phyloP scores from a whole-genome alignment of 2,329 filamentous ascomycete genomes.

The Seiridium cupressi region DNA sequence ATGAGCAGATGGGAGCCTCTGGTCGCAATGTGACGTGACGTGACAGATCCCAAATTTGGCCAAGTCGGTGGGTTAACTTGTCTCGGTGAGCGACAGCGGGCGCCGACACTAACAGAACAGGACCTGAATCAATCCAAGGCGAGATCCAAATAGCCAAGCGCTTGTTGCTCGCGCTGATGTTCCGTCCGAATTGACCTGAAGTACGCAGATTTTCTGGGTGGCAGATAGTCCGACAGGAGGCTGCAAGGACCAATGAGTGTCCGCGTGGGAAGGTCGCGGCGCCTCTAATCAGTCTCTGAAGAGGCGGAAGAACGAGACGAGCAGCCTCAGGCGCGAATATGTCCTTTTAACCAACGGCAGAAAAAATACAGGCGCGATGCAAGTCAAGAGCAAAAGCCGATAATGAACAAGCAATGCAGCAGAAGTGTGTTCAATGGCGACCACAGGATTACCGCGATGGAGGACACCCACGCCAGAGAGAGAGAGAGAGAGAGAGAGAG shows the following conservation, averaged over 20 bases:
- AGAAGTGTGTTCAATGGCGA: background rate
- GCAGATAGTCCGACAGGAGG: background rate
- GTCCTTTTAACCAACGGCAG: background rate
- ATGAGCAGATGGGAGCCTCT: background rate
- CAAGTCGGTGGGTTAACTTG: slow-evolving; percentile 3
- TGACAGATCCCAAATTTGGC: background rate
- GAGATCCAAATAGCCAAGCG: background rate
- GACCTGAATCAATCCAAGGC: background rate
- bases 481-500: background rate
- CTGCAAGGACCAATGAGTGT: background rate
- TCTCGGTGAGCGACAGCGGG: slow-evolving; percentile 7
- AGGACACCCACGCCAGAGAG: background rate
- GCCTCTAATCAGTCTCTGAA: background rate
- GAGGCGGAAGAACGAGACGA: background rate
- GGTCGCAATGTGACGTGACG: slow-evolving; percentile 1
- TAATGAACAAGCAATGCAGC: background rate
- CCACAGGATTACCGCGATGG: background rate
- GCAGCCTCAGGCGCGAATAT: background rate
- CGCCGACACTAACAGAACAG: slow-evolving; percentile 2
- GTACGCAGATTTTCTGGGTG: background rate
- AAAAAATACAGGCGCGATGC: background rate
- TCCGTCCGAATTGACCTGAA: background rate
- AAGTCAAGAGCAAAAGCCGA: background rate
- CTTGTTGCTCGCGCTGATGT: background rate
- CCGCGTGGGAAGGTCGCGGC: background rate